A percentile compares a stretch with the other conserved stretches of the same genome.
Conservation (phyloP, 1,139 yeast species). For the Barnettozyma hawaiiensis region DNA sequence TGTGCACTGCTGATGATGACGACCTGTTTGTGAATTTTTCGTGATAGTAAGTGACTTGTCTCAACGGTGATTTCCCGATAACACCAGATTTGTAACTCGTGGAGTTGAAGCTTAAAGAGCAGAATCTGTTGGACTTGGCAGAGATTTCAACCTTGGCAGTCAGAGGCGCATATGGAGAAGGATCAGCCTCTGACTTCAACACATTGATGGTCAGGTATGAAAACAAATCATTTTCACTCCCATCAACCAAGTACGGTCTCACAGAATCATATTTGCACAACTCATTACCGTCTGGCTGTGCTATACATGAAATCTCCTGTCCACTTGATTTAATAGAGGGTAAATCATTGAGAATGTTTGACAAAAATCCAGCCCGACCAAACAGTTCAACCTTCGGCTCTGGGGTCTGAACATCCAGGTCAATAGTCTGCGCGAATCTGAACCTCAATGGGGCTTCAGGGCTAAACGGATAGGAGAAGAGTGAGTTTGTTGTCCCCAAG, state of each 20-base stretch:
- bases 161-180: conserved; percentile 60
- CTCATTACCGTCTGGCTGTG: conserved; percentile 41
- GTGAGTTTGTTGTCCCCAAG: conserved; percentile 35
- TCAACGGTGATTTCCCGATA: conserved; percentile 49
- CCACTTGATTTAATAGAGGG: conserved; percentile 51
- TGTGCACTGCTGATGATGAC: background rate
- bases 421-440: conserved; percentile 56
- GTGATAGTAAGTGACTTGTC: conserved; percentile 48
- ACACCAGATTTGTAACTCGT: conserved; percentile 33
- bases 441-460: conserved; percentile 60
- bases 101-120: conserved; percentile 53
- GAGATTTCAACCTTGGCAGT: conserved; percentile 55
- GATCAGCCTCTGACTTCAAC: conserved; percentile 34
- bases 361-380: conserved; percentile 47
- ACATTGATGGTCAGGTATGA: conserved; percentile 47
- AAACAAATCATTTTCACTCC: conserved; percentile 30
- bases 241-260: conserved; percentile 50
- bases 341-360: conserved; percentile 44
- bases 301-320: conserved; percentile 33
- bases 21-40: conserved; percentile 25
- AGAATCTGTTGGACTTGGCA: conserved; percentile 58
- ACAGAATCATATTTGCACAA: conserved; percentile 47
- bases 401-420: conserved; percentile 31
- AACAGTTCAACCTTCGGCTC: conserved; percentile 39
- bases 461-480: conserved; percentile 48